Percentiles rank a stretch among this genome's conserved stretches.
These are phyloP conservation scores for Colletotrichum sidae DNA, from an alignment of 2,329 filamentous ascomycete species.

Conservation along the genomic window DNA sequence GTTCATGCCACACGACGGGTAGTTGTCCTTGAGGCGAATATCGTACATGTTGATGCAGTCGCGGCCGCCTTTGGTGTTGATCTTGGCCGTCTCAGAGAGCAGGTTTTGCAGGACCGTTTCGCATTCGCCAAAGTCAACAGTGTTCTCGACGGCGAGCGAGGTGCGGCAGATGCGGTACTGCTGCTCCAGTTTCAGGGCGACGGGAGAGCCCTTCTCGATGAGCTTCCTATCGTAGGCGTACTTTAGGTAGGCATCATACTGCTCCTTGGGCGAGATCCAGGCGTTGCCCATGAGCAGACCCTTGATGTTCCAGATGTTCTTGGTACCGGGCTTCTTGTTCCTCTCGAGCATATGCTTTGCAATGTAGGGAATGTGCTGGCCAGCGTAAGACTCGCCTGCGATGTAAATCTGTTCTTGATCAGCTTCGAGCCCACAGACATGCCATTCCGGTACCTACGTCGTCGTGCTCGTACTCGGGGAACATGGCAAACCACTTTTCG, in stretches of 20 bases:
- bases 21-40: slow-evolving; percentile 83
- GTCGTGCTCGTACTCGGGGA: slow-evolving; percentile 91
- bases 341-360: slow-evolving; percentile 89
- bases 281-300: slow-evolving; percentile 96
- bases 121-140: slow-evolving; percentile 78
- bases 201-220: slow-evolving; percentile 73
- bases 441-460: slow-evolving; percentile 73
- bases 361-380: slow-evolving; percentile 97
- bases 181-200: slow-evolving; percentile 73
- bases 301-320: slow-evolving; percentile 78
- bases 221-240: slow-evolving; percentile 84
- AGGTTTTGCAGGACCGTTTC: slow-evolving; percentile 82
- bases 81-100: slow-evolving; percentile 72
- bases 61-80: slow-evolving; percentile 58
- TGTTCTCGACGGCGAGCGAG: slow-evolving; percentile 61
- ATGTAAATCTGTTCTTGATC: slow-evolving; percentile 78
- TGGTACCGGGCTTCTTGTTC: slow-evolving; percentile 72
- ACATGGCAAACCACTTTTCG: slow-evolving; percentile 90
- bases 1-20: slow-evolving; percentile 92
- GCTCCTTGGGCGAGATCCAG: slow-evolving; percentile 92
- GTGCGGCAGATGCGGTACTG: slow-evolving; percentile 77
- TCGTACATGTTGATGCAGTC: slow-evolving; percentile 97
- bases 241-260: slow-evolving; percentile 88
- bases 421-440: background rate
- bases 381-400: slow-evolving; percentile 95